Percentiles rank a stretch among this genome's conserved stretches.
phyloP scores from a whole-genome alignment of 805 yeast species.

The Candida montana region DNA sequence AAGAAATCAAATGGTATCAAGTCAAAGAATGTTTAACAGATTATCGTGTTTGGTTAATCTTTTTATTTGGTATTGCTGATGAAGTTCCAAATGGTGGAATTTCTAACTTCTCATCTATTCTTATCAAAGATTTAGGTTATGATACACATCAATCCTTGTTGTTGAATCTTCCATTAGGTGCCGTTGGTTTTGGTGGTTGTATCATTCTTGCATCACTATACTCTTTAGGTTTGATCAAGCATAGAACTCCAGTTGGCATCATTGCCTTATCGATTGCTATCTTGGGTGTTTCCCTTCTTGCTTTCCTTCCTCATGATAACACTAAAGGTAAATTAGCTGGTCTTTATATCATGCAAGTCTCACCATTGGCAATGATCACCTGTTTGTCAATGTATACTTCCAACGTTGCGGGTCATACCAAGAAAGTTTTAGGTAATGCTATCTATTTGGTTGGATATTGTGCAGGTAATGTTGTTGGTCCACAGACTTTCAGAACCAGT shows the following conservation, averaged over 20 bases:
- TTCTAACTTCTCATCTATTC: slow-evolving; percentile 38
- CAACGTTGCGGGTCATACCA: slow-evolving; percentile 33
- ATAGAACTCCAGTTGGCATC: background rate
- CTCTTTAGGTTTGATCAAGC: background rate
- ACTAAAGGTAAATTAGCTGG: slow-evolving; percentile 1
- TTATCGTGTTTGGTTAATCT: slow-evolving; percentile 34
- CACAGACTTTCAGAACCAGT: slow-evolving; percentile 39
- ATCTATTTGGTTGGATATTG: slow-evolving; percentile 43
- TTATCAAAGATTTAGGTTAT: slow-evolving; percentile 21
- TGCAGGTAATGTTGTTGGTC: slow-evolving; percentile 52
- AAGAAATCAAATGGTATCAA: slow-evolving; percentile 32
- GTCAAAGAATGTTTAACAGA: slow-evolving; percentile 13
- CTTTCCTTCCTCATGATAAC: background rate
- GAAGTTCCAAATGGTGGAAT: slow-evolving; percentile 42
- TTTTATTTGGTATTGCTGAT: slow-evolving; percentile 27
- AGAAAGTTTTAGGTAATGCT: slow-evolving; percentile 44
- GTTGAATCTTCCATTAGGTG: slow-evolving; percentile 4
- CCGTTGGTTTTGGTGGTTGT: slow-evolving; percentile 3
- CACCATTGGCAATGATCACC: background rate
- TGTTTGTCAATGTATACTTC: slow-evolving; percentile 1
- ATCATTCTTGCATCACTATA: background rate
- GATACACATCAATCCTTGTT: background rate
- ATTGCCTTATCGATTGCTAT: background rate
- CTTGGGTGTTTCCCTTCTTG: background rate
- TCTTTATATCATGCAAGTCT: slow-evolving; percentile 1